Evolutionary conservation across 352 stramenopile species (phyloP).

Genomic region (Pythium volutum): DNA sequence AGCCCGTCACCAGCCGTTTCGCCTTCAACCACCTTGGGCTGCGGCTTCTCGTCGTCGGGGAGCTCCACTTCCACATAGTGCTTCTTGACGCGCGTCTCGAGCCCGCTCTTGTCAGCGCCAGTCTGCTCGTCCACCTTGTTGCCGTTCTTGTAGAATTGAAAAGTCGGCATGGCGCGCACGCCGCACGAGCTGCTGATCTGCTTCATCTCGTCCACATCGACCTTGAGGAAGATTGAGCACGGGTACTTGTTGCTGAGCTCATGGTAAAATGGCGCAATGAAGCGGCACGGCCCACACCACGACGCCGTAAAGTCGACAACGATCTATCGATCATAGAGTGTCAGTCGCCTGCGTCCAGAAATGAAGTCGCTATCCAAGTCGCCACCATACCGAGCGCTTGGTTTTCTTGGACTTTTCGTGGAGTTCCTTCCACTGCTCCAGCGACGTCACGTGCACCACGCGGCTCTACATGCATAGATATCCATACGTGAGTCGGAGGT

Average conservation of each 20-base stretch:
- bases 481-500: neutral
- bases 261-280: constrained; percentile 82
- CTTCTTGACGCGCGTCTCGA: constrained; percentile 67
- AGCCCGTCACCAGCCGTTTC: constrained; percentile 28
- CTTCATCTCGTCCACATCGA: constrained; percentile 86
- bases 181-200: constrained; percentile 61
- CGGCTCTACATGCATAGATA: constrained; percentile 35
- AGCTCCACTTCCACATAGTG: constrained; percentile 79
- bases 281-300: constrained; percentile 88
- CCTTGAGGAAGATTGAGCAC: constrained; percentile 85
- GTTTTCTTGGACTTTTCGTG: constrained; percentile 63
- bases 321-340: constrained; percentile 34
- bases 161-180: constrained; percentile 94
- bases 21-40: constrained; percentile 19
- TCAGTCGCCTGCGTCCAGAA: neutral
- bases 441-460: constrained; percentile 66
- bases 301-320: constrained; percentile 88
- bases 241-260: constrained; percentile 84
- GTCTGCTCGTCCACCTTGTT: constrained; percentile 87
- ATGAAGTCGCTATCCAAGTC: neutral
- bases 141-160: constrained; percentile 92
- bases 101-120: constrained; percentile 67
- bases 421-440: constrained; percentile 72
- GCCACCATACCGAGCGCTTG: constrained; percentile 48
- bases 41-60: constrained; percentile 55